A percentile compares a stretch with the other conserved stretches of the same genome.
Evolutionary conservation across 441 rosid genomes (phyloP).

Genomic region (Metrosideros polymorpha): DNA sequence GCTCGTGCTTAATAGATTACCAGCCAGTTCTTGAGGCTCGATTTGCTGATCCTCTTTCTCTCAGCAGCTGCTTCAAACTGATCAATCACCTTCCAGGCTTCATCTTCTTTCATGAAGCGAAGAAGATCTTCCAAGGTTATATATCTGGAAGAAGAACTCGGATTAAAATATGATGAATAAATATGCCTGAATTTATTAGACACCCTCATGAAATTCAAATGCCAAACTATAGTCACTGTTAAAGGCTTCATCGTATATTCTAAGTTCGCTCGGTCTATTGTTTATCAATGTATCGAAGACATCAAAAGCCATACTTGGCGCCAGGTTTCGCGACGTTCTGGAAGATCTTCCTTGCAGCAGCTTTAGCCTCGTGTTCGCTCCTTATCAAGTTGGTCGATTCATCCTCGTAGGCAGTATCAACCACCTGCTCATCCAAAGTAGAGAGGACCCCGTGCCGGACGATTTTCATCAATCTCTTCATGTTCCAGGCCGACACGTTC

Average conservation of each 20-base stretch:
- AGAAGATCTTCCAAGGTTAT: constrained; percentile 7
- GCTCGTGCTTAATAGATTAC: background rate
- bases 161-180: background rate
- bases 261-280: background rate
- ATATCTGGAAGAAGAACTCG: background rate
- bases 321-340: constrained; percentile 53
- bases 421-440: constrained; percentile 63
- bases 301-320: constrained; percentile 30
- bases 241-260: background rate
- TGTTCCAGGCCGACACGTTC: constrained; percentile 70
- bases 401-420: constrained; percentile 31
- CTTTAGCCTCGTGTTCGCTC: constrained; percentile 78
- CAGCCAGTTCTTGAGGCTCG: constrained; percentile 12
- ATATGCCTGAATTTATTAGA: background rate
- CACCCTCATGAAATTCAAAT: background rate
- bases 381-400: constrained; percentile 50
- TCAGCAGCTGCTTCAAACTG: constrained; percentile 1
- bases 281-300: background rate
- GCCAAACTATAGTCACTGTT: background rate
- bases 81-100: background rate
- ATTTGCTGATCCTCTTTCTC: constrained; percentile 6
- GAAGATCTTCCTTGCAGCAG: constrained; percentile 85
- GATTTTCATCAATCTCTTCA: constrained; percentile 59
- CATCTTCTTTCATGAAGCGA: constrained; percentile 12
- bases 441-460: constrained; percentile 48